These are phyloP conservation scores for Xylaria sp. DNA, from an alignment of 2,329 filamentous ascomycete genomes.

Conservation along the genomic window DNA sequence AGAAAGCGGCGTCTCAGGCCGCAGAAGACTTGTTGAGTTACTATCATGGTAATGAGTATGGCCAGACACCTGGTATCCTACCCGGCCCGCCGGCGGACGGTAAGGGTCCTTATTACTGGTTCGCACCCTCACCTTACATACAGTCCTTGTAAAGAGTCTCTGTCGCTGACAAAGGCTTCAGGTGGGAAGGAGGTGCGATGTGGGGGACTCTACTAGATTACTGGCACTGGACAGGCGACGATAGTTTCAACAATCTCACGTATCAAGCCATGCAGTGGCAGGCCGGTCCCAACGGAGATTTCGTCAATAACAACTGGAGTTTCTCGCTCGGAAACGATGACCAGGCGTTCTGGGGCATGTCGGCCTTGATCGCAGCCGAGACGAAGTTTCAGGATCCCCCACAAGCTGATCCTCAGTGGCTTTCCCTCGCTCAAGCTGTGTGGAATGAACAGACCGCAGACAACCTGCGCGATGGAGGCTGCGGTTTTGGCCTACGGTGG, in stretches of 20 bases:
- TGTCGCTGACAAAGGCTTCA: slow-evolving; percentile 35
- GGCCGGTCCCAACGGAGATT: slow-evolving; percentile 51
- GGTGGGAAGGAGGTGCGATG: slow-evolving; percentile 62
- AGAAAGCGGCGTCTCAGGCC: slow-evolving; percentile 35
- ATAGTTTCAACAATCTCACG: slow-evolving; percentile 54
- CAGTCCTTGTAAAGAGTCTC: not conserved
- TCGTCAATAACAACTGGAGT: slow-evolving; percentile 52
- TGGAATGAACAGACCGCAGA: slow-evolving; percentile 64
- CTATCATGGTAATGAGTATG: slow-evolving; percentile 43
- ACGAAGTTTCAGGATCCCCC: slow-evolving; percentile 62
- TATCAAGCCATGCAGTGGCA: slow-evolving; percentile 53
- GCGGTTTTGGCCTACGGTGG: slow-evolving; percentile 69
- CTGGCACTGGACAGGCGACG: slow-evolving; percentile 60
- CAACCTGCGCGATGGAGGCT: slow-evolving; percentile 62
- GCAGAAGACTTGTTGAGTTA: slow-evolving; percentile 38
- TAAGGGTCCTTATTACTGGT: slow-evolving; percentile 39
- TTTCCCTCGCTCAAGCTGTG: slow-evolving; percentile 67
- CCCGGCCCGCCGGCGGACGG: slow-evolving; percentile 37
- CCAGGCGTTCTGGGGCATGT: slow-evolving; percentile 69
- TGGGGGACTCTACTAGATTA: slow-evolving; percentile 61
- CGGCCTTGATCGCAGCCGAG: slow-evolving; percentile 66
- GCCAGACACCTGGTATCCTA: slow-evolving; percentile 49
- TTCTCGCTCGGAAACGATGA: slow-evolving; percentile 57
- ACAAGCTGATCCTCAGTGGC: slow-evolving; percentile 58
- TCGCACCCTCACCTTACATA: slow-evolving; percentile 1